Evolutionary conservation across 2,329 filamentous ascomycete genomes (phyloP).

Genomic region (Phaeoacremonium minimum): DNA sequence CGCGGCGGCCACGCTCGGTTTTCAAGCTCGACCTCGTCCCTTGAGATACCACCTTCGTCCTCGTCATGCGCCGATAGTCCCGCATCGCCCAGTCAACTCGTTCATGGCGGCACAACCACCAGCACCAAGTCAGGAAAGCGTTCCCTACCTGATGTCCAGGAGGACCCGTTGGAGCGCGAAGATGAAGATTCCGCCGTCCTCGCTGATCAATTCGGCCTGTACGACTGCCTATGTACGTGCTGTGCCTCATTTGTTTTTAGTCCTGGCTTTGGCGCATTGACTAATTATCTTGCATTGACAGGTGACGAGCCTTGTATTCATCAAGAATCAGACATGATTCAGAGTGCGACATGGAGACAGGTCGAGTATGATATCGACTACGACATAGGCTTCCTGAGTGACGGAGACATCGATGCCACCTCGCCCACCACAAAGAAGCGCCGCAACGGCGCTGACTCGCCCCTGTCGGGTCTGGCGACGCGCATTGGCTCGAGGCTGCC

Average conservation of each 20-base stretch:
- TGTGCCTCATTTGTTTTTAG: not conserved
- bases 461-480: conserved; percentile 58
- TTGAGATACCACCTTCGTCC: conserved; percentile 51
- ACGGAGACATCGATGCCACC: conserved; percentile 49
- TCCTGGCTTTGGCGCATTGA: not conserved
- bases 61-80: conserved; percentile 38
- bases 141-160: conserved; percentile 75
- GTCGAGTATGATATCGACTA: conserved; percentile 51
- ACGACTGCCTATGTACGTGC: conserved; percentile 71
- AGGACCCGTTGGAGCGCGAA: conserved; percentile 72
- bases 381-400: conserved; percentile 63
- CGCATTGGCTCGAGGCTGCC: conserved; percentile 57
- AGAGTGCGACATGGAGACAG: conserved; percentile 32
- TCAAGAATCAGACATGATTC: conserved; percentile 37
- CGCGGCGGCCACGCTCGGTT: conserved; percentile 48
- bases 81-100: conserved; percentile 40
- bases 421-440: conserved; percentile 51
- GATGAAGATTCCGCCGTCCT: conserved; percentile 38
- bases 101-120: conserved; percentile 24
- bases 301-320: conserved; percentile 61
- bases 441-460: conserved; percentile 50
- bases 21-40: conserved; percentile 73
- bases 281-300: conserved; percentile 22
- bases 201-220: conserved; percentile 43
- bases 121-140: conserved; percentile 54